Evolutionary conservation across 2,329 filamentous ascomycete species (phyloP).

Genomic region (Rugonectria rugulosa): DNA sequence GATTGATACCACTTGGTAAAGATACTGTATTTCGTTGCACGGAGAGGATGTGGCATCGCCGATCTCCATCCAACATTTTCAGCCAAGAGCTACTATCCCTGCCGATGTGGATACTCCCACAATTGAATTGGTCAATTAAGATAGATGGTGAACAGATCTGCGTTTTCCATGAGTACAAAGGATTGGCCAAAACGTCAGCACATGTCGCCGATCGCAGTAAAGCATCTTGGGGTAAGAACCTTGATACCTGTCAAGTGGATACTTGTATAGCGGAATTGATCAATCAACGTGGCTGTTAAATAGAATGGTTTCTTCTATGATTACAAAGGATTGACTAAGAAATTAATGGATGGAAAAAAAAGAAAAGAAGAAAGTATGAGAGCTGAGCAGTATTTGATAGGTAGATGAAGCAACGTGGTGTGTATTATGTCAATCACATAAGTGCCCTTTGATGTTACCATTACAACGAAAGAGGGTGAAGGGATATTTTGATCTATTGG

Average conservation of each 20-base stretch:
- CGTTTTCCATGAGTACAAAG: slow-evolving; percentile 2
- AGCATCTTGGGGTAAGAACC: slow-evolving; percentile 1
- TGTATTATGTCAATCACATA: slow-evolving; percentile 1
- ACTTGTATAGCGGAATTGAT: slow-evolving; percentile 3
- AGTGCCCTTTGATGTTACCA: slow-evolving; percentile 1
- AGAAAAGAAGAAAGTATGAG: neutral
- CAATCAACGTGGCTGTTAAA: slow-evolving; percentile 3
- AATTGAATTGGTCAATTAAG: neutral
- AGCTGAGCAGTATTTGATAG: no score
- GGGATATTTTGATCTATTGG: slow-evolving; percentile 13
- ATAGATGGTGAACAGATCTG: neutral
- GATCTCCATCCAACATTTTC: neutral
- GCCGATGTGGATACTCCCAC: neutral
- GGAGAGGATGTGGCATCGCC: no score
- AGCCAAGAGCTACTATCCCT: neutral
- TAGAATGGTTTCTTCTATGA: neutral
- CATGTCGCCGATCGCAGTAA: slow-evolving; percentile 3
- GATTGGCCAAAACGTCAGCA: slow-evolving; percentile 2
- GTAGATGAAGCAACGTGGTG: neutral
- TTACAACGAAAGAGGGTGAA: slow-evolving; percentile 13
- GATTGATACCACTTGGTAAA: slow-evolving; percentile 1
- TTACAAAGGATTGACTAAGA: slow-evolving; percentile 5
- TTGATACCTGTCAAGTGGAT: slow-evolving; percentile 8
- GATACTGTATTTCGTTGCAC: neutral
- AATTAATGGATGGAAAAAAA: neutral